Base-by-base conservation (phyloP, 345 rosid species). In the Geranium brycei region DNA sequence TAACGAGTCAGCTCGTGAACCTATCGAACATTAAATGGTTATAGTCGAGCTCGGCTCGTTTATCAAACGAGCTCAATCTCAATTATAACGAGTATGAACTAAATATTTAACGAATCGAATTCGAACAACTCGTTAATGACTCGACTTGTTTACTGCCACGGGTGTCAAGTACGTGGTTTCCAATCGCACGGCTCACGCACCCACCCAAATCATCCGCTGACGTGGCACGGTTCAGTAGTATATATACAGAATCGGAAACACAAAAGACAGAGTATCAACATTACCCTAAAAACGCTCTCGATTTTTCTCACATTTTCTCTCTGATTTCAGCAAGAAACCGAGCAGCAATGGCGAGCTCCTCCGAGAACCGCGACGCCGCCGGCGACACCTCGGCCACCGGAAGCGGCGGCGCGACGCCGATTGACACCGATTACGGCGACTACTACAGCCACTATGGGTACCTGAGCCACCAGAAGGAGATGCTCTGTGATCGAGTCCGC, bases 401-500 rank as follows among this genome's bases (percentile, higher is more conserved):
- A 41, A 77, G 81, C 4, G 70, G 79, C 31, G 69, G 59, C 57
- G 69, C 68, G 15, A 68, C 62, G 63, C 38, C 64, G 30, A 95
- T 90, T 60, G 99, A 93, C 83, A 93, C 83, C 10, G 99, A 93
- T 75, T 93, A 74, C 75, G 96, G 95, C 2, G 67, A 93, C 4
- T 93, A 93, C 72, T 93, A 90, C 77, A 90, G 99, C 74, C 85
- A 95, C 1, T 90, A 90, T 72, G 78, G 96, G 14, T 90, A 78
- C 62, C 90, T 93, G 51, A 90, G 83, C 77, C 99, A 93, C 85
- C 99, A 93, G 81, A 90, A 93, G 60, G 97, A 93, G 68, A 93
- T 93, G 99, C 97, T 93, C 71, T 86, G 86, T 56, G 99, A 93
- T 75, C 84, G 91, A 68, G 96, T 93, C 41, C 97, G 99, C 76